phyloP scores from a whole-genome alignment of 495 filamentous ascomycete genomes.

The Penicillium paradoxum region DNA sequence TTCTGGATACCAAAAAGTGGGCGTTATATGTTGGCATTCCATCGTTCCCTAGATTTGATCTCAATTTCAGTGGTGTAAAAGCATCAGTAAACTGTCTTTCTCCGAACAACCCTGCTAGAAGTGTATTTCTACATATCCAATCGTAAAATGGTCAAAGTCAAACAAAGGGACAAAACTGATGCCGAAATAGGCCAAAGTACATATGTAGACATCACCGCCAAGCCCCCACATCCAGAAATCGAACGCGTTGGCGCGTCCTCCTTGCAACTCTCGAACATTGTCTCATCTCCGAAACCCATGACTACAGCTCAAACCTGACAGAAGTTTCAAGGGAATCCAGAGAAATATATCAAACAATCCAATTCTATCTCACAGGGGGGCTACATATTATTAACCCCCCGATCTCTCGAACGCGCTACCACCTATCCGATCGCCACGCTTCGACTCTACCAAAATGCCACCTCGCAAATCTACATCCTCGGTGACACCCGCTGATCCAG shows the following conservation, averaged over 20 bases:
- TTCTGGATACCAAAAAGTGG: conserved; percentile 36
- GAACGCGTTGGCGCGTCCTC: conserved; percentile 26
- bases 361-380: not conserved
- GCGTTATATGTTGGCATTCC: conserved; percentile 24
- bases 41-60: conserved; percentile 10
- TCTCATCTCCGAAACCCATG: not conserved
- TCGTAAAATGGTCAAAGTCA: too few relatives aligned
- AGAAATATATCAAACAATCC: not conserved
- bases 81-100: not conserved
- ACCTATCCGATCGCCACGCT: not conserved
- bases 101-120: not conserved
- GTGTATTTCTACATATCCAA: not conserved
- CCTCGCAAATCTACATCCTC: conserved; percentile 37
- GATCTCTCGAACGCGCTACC: not conserved
- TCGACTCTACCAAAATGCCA: conserved; percentile 21
- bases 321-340: not conserved
- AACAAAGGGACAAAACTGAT: not conserved
- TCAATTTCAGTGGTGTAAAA: conserved; percentile 7
- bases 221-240: conserved; percentile 11
- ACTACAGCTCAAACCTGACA: not conserved
- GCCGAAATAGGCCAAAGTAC: not conserved
- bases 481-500: conserved; percentile 25
- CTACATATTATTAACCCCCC: not conserved
- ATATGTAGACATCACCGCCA: conserved; percentile 9
- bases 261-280: not conserved